Base-by-base conservation (phyloP, 2,329 filamentous ascomycete genomes). In the Drechmeria coniospora region DNA sequence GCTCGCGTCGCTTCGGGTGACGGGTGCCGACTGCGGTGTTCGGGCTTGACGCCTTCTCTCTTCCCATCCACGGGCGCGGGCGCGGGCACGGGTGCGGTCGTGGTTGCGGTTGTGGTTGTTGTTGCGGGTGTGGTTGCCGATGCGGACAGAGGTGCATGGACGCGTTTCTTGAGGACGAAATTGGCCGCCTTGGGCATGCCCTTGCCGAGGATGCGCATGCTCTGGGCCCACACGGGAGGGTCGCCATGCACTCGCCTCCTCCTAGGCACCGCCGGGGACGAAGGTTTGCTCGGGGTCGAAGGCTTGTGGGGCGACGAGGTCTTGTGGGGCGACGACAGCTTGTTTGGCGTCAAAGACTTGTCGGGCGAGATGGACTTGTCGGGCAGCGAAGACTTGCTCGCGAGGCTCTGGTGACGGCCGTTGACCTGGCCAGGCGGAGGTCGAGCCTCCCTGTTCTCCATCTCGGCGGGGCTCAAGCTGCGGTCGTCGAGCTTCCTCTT, bases 351-450 rank as follows among this genome's bases (percentile, higher is more conserved):
- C n/a, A n/a, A n/a, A n/a, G n/a, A n/a, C n/a, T n/a, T n/a, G n/a
- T n/a, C n/a, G n/a, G n/a, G n/a, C n/a, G n/a, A n/a, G n/a, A n/a
- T n/a, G n/a, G n/a, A n/a, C n/a, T n/a, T n/a, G n/a, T n/a, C n/a
- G n/a, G n/a, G n/a, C n/a, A n/a, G n/a, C n/a, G n/a, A n/a, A n/a
- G n/a, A n/a, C n/a, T n/a, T n/a, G n/a, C n/a, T n/a, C n/a, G n/a
- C n/a, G n/a, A n/a, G n/a, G n/a, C n/a, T n/a, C 20, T 21, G 20
- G 32, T 41, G 33, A 12, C 43, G 44, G 16, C 63, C 65, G 32
- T 69, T 67, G 13, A 55, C 36, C 32, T 63, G 59, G 25, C 59
- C 61, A 1, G 65, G 63, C 8, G 62, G 57, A 3, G 63, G 61
- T 21, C 64, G 57, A 12, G 51, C 40, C 18, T 63, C 57, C 23